Conservation (phyloP, 2,329 filamentous ascomycete species). For the Aspergillus fijiensis region DNA sequence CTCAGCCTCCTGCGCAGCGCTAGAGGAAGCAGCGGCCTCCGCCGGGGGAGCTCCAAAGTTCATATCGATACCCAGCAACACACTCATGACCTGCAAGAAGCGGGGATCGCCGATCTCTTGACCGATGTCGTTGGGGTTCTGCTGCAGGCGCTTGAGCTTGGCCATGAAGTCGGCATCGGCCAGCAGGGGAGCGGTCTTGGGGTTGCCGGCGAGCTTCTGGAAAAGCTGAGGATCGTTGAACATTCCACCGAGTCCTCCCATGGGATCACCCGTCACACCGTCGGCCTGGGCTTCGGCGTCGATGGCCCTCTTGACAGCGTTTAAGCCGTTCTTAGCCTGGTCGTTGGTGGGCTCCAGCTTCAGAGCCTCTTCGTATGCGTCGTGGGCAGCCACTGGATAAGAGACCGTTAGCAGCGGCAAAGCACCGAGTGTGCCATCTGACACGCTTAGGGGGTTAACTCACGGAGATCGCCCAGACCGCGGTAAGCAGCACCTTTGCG, state of each 20-base stretch:
- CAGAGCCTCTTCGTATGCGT: slow-evolving; percentile 91
- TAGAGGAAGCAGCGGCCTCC: slow-evolving; percentile 45
- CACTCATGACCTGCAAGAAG: slow-evolving; percentile 91
- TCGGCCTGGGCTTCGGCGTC: slow-evolving; percentile 69
- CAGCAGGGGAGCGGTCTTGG: slow-evolving; percentile 82
- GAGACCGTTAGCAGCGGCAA: slow-evolving; percentile 15
- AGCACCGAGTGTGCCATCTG: neutral
- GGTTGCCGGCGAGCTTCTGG: slow-evolving; percentile 87
- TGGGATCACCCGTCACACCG: slow-evolving; percentile 63
- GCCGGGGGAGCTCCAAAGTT: slow-evolving; percentile 60
- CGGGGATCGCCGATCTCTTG: slow-evolving; percentile 84
- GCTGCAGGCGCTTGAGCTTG: slow-evolving; percentile 78
- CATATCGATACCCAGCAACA: slow-evolving; percentile 92
- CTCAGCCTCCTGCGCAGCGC: slow-evolving; percentile 52
- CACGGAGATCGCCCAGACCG: slow-evolving; percentile 76
- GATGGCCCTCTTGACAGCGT: slow-evolving; percentile 83
- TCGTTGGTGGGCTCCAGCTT: slow-evolving; percentile 90
- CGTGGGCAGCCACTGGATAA: slow-evolving; percentile 68
- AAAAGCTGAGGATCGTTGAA: slow-evolving; percentile 91
- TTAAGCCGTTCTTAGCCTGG: slow-evolving; percentile 84
- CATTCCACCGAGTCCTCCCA: slow-evolving; percentile 79
- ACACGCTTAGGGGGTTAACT: slow-evolving; percentile 22
- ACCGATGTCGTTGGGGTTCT: slow-evolving; percentile 76
- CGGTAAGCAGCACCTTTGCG: slow-evolving; percentile 90
- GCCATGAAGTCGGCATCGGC: slow-evolving; percentile 84